Evolutionary conservation across 164 flowering plant genomes (phyloP).

Genomic region (Nymphaea colorata): DNA sequence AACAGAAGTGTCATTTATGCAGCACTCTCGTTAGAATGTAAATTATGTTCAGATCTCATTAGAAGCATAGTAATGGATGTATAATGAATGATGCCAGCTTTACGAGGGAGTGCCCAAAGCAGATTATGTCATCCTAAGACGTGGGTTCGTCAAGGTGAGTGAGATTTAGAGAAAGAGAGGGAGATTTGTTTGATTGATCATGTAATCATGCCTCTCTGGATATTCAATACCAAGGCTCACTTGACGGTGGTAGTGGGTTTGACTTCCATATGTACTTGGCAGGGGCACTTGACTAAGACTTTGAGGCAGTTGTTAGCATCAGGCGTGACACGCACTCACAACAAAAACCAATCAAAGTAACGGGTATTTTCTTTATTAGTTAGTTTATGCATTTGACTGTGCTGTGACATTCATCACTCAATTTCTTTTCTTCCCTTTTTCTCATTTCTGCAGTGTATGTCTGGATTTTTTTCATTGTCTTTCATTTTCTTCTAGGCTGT

Average conservation of each 20-base stretch:
- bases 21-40: conserved; percentile 57
- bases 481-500: conserved; percentile 55
- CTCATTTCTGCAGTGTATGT: conserved; percentile 34
- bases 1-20: conserved; percentile 1
- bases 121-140: conserved; percentile 60
- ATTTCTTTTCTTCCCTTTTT: too few relatives aligned
- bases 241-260: conserved; percentile 24
- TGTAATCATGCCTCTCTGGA: not conserved
- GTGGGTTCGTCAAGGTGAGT: conserved; percentile 61
- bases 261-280: conserved; percentile 48
- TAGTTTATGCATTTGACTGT: too few relatives aligned
- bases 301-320: conserved; percentile 51
- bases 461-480: conserved; percentile 48
- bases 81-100: conserved; percentile 24
- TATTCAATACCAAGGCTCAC: conserved; percentile 2
- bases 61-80: conserved; percentile 59
- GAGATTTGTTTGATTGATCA: not conserved
- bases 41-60: conserved; percentile 75
- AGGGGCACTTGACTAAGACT: conserved; percentile 50
- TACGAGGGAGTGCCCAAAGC: conserved; percentile 34
- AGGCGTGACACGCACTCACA: conserved; percentile 18
- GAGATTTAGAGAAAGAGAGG: not conserved
- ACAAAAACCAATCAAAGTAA: not conserved
- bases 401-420: too few relatives aligned
- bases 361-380: too few relatives aligned